These are phyloP conservation scores for Hymenoscyphus albidus DNA, from an alignment of 2,329 filamentous ascomycete genomes.

Conservation along the genomic window DNA sequence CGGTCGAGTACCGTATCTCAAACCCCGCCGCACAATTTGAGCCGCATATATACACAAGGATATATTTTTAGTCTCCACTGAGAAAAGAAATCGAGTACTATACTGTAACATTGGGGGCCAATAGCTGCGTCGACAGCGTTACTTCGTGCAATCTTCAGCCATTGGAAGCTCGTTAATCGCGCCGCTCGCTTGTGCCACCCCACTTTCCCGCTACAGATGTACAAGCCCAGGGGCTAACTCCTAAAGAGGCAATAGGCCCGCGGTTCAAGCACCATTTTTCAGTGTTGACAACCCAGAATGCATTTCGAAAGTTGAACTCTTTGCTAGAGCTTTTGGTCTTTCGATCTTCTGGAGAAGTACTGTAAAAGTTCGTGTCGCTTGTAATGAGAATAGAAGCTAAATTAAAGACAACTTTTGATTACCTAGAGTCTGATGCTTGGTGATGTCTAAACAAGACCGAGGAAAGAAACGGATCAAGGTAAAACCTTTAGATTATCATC, in stretches of 20 bases:
- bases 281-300: too few species aligned
- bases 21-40: not conserved
- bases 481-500: too few species aligned
- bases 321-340: not conserved
- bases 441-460: too few species aligned
- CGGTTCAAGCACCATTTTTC: not conserved
- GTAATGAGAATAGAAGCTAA: too few species aligned
- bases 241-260: not conserved
- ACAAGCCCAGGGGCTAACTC: not conserved
- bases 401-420: too few species aligned
- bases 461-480: too few species aligned
- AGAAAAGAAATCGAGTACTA: not conserved
- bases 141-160: not conserved
- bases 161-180: not conserved
- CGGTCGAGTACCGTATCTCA: not conserved
- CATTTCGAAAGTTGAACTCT: not conserved
- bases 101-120: not conserved
- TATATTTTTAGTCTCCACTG: not conserved
- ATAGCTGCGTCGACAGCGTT: not conserved
- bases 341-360: too few species aligned
- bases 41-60: not conserved
- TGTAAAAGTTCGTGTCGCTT: too few species aligned
- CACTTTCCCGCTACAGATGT: slow-evolving; percentile 1
- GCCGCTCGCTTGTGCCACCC: not conserved
- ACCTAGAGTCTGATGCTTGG: too few species aligned